A percentile compares a stretch with the other conserved stretches of the same genome.
phyloP scores from a whole-genome alignment of 768 basidiomycete species.

The Russula abietina region DNA sequence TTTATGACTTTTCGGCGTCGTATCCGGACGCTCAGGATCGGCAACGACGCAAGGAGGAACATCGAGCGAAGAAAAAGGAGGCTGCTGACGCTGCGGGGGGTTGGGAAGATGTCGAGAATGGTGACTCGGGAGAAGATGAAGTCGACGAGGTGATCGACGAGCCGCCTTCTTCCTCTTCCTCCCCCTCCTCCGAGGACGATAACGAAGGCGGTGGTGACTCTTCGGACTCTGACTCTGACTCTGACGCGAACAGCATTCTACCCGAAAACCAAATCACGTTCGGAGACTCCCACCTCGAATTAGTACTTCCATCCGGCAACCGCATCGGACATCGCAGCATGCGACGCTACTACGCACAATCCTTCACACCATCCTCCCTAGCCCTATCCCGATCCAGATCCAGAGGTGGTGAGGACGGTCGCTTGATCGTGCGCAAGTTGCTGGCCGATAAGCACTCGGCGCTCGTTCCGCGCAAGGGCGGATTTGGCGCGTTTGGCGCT shows the following conservation, averaged over 20 bases:
- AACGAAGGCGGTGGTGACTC: conserved; percentile 29
- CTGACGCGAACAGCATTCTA: conserved; percentile 36
- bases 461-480: conserved; percentile 78
- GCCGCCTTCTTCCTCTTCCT: conserved; percentile 21
- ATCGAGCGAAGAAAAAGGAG: not conserved
- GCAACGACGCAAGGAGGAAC: conserved; percentile 22
- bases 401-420: conserved; percentile 38
- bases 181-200: conserved; percentile 9
- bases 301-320: conserved; percentile 88
- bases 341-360: conserved; percentile 81
- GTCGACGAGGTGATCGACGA: conserved; percentile 33
- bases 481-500: conserved; percentile 78
- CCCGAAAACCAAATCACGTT: conserved; percentile 57
- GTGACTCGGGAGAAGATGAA: conserved; percentile 28
- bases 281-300: conserved; percentile 77
- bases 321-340: conserved; percentile 90
- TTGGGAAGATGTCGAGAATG: conserved; percentile 33
- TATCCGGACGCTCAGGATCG: conserved; percentile 53
- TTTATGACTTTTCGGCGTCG: conserved; percentile 82
- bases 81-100: conserved; percentile 10
- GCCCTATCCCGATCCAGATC: no score
- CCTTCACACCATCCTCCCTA: conserved; percentile 37
- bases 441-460: conserved; percentile 79
- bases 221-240: conserved; percentile 29
- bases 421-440: conserved; percentile 68